These are phyloP conservation scores for Penicillium ucsense DNA, from an alignment of 495 filamentous ascomycete genomes.

Conservation along the genomic window DNA sequence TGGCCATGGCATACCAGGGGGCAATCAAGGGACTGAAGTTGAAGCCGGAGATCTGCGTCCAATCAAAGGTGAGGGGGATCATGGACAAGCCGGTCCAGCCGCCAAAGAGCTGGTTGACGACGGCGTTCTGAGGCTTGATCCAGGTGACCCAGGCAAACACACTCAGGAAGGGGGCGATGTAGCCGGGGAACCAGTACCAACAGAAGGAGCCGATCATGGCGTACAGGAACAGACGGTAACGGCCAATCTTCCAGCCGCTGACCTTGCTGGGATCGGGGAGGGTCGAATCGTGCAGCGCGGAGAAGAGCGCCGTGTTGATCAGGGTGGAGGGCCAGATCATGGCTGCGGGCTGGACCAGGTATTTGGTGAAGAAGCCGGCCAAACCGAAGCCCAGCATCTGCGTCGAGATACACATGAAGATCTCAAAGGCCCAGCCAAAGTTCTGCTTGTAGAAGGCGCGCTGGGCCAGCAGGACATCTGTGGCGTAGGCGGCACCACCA, in stretches of 20 bases:
- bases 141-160: conserved; percentile 39
- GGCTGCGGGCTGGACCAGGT: conserved; percentile 49
- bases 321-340: conserved; percentile 71
- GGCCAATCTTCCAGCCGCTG: conserved; percentile 55
- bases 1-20: conserved; percentile 55
- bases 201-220: conserved; percentile 46
- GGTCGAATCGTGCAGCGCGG: conserved; percentile 59
- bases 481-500: conserved; percentile 53
- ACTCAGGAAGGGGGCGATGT: conserved; percentile 37
- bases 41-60: conserved; percentile 58
- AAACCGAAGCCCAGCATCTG: conserved; percentile 66
- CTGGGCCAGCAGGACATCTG: conserved; percentile 57
- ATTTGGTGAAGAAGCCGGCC: conserved; percentile 57
- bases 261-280: conserved; percentile 45
- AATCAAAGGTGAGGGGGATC: conserved; percentile 58
- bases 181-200: conserved; percentile 53
- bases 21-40: conserved; percentile 57
- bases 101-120: conserved; percentile 51
- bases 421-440: conserved; percentile 58
- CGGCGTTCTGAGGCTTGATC: conserved; percentile 41
- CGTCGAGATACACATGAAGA: conserved; percentile 58
- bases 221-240: conserved; percentile 57
- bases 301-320: conserved; percentile 55
- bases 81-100: conserved; percentile 51
- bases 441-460: conserved; percentile 56